Base-by-base conservation (phyloP, 2,329 filamentous ascomycete genomes). In the Beauveria varroae region DNA sequence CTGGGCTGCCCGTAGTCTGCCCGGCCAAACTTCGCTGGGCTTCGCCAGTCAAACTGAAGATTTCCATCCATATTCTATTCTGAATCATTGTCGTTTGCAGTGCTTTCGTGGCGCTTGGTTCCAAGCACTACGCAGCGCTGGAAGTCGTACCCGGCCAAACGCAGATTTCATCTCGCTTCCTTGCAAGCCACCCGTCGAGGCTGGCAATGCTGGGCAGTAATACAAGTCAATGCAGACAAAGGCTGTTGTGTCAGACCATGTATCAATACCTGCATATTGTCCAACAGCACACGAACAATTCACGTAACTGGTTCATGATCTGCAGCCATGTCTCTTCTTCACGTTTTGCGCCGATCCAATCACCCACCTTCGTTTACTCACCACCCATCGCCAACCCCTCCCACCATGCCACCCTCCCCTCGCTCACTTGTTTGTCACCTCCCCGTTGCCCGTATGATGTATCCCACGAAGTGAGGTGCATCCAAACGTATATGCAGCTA, bases 71-170 rank as follows among this genome's bases (percentile, higher is more conserved):
- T 34, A 37, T 37, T 37, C 1, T 37, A 6, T 37, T 5, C 5
- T 16, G 12, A 37, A 37, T 14, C 12, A 16, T 3, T 4, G n/a
- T 40, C n/a, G 3, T 26, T 40, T 49, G 5, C 14, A 40, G 20
- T 16, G 24, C 18, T 26, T 28, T 5, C 40, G 28, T 30, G 3
- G 22, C 20, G 16, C 22, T 44, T 46, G 40, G 18, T 46, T 43
- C 18, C 34, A n/a, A 22, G 34, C 30, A 52, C 12, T 52, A 12
- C 22, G 43, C 28, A 24, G 44, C 55, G 30, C 55, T 50, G 55
- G 55, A 41, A 43, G 44, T 50, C 44, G 55, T 57, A 57, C 55
- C 55, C 55, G 46, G 22, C 44, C 46, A 22, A 57, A 50, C 55
- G 16, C 46, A 57, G 55, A 57, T 50, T 49, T 50, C 55, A 50